Percentiles rank a stretch among this genome's conserved stretches.
Conservation (phyloP, 1,139 yeast species). For the Yamadazyma mexicana region DNA sequence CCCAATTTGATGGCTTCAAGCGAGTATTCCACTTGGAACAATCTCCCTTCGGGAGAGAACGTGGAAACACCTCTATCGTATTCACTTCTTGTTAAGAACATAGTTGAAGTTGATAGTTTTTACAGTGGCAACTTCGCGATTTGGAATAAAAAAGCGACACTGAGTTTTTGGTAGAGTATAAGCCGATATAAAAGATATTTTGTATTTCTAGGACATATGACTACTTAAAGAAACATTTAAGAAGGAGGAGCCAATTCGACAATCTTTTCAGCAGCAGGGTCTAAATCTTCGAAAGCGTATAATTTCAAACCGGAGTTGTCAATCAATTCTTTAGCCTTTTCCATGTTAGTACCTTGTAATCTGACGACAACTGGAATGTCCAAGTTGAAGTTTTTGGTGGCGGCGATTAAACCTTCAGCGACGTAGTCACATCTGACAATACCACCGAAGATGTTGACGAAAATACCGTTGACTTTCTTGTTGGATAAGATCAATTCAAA, state of each 20-base stretch:
- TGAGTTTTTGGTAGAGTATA: neutral
- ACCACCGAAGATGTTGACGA: constrained; percentile 98
- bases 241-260: constrained; percentile 60
- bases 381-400: constrained; percentile 94
- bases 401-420: constrained; percentile 94
- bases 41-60: constrained; percentile 97
- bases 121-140: constrained; percentile 5
- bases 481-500: constrained; percentile 91
- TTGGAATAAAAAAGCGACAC: neutral
- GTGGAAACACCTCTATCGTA: constrained; percentile 99
- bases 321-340: constrained; percentile 84
- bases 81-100: constrained; percentile 98
- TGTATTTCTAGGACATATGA: neutral
- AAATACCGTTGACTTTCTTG: constrained; percentile 88
- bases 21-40: constrained; percentile 97
- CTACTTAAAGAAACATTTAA: neutral
- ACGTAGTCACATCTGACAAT: constrained; percentile 98
- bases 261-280: constrained; percentile 96
- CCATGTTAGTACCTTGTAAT: constrained; percentile 96
- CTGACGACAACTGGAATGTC: constrained; percentile 95
- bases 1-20: constrained; percentile 96
- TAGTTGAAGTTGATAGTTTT: constrained; percentile 21
- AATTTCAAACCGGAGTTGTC: constrained; percentile 89
- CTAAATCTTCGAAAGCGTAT: constrained; percentile 88
- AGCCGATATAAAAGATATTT: too few species aligned